phyloP scores from a whole-genome alignment of 2,329 filamentous ascomycete species.

The Aphanoascus verrucosus region DNA sequence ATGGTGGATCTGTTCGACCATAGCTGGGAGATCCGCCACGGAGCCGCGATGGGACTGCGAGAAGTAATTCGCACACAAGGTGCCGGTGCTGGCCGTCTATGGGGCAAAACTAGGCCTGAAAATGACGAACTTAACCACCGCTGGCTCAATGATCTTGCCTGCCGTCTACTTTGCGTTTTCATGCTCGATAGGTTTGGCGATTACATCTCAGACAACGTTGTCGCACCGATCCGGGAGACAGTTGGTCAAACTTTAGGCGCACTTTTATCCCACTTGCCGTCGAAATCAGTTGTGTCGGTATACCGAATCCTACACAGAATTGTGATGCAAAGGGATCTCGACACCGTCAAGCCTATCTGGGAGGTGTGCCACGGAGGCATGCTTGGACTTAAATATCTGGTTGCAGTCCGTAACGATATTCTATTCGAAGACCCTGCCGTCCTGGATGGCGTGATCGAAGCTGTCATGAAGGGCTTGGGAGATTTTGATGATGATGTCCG shows the following conservation, averaged over 20 bases:
- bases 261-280: constrained; percentile 70
- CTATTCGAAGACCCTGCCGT: constrained; percentile 72
- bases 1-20: constrained; percentile 88
- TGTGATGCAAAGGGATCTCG: constrained; percentile 79
- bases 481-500: constrained; percentile 92
- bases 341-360: constrained; percentile 67
- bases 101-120: constrained; percentile 57
- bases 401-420: constrained; percentile 86
- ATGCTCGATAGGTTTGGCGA: constrained; percentile 97
- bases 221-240: constrained; percentile 90
- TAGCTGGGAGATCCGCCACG: constrained; percentile 91
- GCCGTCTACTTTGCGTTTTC: constrained; percentile 84
- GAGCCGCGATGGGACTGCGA: constrained; percentile 86
- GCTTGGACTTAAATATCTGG: constrained; percentile 90
- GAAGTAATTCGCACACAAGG: constrained; percentile 91
- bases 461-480: constrained; percentile 88
- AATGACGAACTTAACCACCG: constrained; percentile 70
- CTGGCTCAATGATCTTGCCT: constrained; percentile 93
- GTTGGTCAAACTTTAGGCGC: constrained; percentile 89
- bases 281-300: constrained; percentile 67
- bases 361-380: constrained; percentile 96
- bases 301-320: constrained; percentile 78
- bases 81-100: constrained; percentile 67
- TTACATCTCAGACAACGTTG: constrained; percentile 93
- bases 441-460: constrained; percentile 83